phyloP scores from a whole-genome alignment of 2,329 filamentous ascomycete species.

The Cucurbitaria berberidis region DNA sequence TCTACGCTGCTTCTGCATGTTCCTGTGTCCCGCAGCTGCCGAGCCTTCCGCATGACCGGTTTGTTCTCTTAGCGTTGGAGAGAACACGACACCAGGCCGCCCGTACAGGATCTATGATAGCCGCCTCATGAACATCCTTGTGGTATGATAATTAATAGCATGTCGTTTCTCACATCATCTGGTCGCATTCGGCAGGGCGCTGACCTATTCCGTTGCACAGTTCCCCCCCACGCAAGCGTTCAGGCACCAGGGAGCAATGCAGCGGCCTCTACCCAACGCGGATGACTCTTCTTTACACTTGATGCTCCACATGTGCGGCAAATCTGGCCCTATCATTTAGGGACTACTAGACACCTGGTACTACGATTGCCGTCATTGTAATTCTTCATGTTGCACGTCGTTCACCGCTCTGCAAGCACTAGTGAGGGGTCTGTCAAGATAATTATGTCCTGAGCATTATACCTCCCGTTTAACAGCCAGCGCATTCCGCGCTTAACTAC shows the following conservation, averaged over 20 bases:
- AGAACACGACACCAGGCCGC: slow-evolving; percentile 7
- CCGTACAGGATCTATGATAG: slow-evolving; percentile 10
- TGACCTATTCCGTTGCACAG: slow-evolving; percentile 9
- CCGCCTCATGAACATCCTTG: not conserved
- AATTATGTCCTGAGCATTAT: slow-evolving; percentile 5
- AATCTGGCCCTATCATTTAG: not conserved
- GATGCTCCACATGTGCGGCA: slow-evolving; percentile 6
- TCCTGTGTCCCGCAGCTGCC: slow-evolving; percentile 16
- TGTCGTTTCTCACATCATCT: slow-evolving; percentile 13
- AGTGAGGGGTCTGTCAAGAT: slow-evolving; percentile 5
- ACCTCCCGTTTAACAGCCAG: slow-evolving; percentile 9
- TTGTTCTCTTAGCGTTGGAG: slow-evolving; percentile 7
- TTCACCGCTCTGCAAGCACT: slow-evolving; percentile 16
- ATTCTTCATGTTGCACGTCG: slow-evolving; percentile 9
- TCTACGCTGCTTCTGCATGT: slow-evolving; percentile 10
- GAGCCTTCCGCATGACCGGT: slow-evolving; percentile 25
- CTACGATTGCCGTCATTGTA: not conserved
- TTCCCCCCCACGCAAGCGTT: slow-evolving; percentile 8
- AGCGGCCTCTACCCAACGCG: not conserved
- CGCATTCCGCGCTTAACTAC: slow-evolving; percentile 19
- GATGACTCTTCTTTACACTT: slow-evolving; percentile 17
- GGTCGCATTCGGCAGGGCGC: slow-evolving; percentile 13
- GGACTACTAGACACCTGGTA: slow-evolving; percentile 5
- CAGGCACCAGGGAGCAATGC: slow-evolving; percentile 6
- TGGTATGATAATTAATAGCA: not conserved